Evolutionary conservation across 345 rosid genomes (phyloP).

Genomic region (Citrus trifoliata): DNA sequence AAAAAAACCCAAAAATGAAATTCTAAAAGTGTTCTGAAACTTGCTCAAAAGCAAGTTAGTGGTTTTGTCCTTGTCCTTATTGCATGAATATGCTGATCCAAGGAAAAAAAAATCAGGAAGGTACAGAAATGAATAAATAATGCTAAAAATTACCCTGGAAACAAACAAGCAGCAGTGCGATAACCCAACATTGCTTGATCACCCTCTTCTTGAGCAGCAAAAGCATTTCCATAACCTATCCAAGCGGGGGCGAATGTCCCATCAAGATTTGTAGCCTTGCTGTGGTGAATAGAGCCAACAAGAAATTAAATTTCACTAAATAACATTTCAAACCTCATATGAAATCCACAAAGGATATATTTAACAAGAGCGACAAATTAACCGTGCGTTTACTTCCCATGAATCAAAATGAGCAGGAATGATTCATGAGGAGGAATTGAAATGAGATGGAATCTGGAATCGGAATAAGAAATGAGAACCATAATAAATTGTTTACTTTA

Average conservation of each 20-base stretch:
- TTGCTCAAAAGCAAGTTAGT: slow-evolving; percentile 2
- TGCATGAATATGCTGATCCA: neutral
- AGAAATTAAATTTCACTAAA: slow-evolving; percentile 10
- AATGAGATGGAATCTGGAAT: too few relatives aligned
- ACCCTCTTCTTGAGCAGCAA: slow-evolving; percentile 87
- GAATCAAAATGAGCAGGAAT: too few relatives aligned
- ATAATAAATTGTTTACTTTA: too few relatives aligned
- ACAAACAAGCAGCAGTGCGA: slow-evolving; percentile 88
- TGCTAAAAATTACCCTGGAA: slow-evolving; percentile 68
- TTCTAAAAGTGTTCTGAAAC: neutral
- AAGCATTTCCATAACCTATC: slow-evolving; percentile 93
- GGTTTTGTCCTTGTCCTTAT: too few relatives aligned
- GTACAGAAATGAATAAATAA: neutral
- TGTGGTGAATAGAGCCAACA: slow-evolving; percentile 29
- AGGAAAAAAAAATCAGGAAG: neutral
- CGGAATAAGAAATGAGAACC: accelerated
- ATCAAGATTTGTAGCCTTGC: slow-evolving; percentile 86
- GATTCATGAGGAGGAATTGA: too few relatives aligned
- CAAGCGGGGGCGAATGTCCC: slow-evolving; percentile 88
- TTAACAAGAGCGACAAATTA: neutral
- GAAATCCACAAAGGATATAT: neutral
- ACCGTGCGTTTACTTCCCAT: too few relatives aligned
- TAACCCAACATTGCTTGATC: slow-evolving; percentile 98
- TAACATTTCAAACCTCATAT: neutral
- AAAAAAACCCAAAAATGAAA: neutral